These are phyloP conservation scores for Pseudocohnilembus persalinus DNA, from an alignment of 169 alveolate species.

Conservation along the genomic window DNA sequence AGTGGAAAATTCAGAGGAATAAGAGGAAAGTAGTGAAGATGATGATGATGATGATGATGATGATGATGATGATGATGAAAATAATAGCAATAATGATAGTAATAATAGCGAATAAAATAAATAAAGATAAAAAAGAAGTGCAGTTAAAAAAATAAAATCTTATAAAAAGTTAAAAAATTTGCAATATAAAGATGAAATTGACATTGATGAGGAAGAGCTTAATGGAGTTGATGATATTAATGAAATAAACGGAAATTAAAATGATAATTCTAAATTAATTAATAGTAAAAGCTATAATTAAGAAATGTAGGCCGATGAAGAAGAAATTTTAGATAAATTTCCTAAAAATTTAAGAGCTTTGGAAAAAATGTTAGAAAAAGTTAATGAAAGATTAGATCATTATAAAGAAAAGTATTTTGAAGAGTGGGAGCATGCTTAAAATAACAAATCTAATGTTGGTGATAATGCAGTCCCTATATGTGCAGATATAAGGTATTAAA, in stretches of 20 bases:
- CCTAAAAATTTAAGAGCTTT: slow-evolving; percentile 23
- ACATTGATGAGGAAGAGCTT: slow-evolving; percentile 10
- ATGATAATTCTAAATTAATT: slow-evolving; percentile 3
- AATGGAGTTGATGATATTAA: slow-evolving; percentile 32
- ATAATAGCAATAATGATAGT: neutral
- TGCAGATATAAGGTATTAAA: slow-evolving; percentile 49
- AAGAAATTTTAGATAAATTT: slow-evolving; percentile 33
- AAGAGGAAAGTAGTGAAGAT: neutral
- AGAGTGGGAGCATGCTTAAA: slow-evolving; percentile 20
- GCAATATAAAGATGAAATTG: neutral
- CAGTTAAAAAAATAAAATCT: neutral
- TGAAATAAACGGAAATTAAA: slow-evolving; percentile 3
- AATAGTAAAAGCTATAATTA: too few relatives aligned
- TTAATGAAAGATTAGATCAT: slow-evolving; percentile 30
- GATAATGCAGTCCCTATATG: slow-evolving; percentile 53
- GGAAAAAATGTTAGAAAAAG: slow-evolving; percentile 13
- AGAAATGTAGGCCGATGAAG: slow-evolving; percentile 1
- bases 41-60: slow-evolving; percentile 1
- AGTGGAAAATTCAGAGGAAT: neutral
- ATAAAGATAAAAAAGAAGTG: neutral
- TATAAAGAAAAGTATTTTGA: slow-evolving; percentile 39
- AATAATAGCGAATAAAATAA: neutral
- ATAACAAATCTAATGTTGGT: slow-evolving; percentile 29
- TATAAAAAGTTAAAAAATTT: slow-evolving; percentile 4
- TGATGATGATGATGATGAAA: slow-evolving; percentile 8